phyloP scores from a whole-genome alignment of 805 yeast species.

The Ogataea allantospora region DNA sequence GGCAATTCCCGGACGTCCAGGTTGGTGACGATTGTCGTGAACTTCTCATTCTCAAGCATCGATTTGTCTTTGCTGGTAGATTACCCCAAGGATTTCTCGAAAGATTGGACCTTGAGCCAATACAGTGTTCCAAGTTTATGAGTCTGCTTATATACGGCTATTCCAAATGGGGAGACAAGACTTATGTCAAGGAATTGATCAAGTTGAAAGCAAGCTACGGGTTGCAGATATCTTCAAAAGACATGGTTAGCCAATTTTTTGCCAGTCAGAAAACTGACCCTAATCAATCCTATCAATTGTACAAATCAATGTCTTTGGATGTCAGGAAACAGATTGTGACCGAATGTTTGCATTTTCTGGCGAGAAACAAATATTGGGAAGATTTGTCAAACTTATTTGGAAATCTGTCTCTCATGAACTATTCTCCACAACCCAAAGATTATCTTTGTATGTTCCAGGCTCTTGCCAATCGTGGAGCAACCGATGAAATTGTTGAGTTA shows the following conservation, averaged over 20 bases:
- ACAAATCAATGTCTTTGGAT: constrained; percentile 1
- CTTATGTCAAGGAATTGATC: constrained; percentile 13
- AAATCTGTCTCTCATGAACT: constrained; percentile 51
- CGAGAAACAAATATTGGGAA: constrained; percentile 39
- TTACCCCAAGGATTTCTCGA: constrained; percentile 12
- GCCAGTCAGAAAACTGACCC: constrained; percentile 5
- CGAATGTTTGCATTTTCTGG: constrained; percentile 1
- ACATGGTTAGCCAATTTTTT: constrained; percentile 21
- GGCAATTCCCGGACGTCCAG: constrained; percentile 4
- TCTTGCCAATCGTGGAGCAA: constrained; percentile 51
- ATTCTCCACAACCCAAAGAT: constrained; percentile 44
- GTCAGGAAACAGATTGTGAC: background rate
- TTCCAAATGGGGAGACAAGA: constrained; percentile 24
- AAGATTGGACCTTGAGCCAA: constrained; percentile 5
- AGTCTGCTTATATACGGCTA: constrained; percentile 23
- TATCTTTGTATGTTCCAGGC: constrained; percentile 63
- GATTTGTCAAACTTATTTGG: constrained; percentile 57
- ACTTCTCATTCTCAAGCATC: constrained; percentile 14
- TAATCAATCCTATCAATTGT: constrained; percentile 7
- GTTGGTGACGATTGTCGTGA: constrained; percentile 15
- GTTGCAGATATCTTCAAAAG: constrained; percentile 13
- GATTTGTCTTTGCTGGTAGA: constrained; percentile 10
- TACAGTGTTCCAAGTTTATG: constrained; percentile 11
- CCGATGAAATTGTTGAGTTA: constrained; percentile 36
- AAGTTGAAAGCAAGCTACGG: constrained; percentile 11